A percentile compares a stretch with the other conserved stretches of the same genome.
phyloP scores from a whole-genome alignment of 1,139 yeast species.

The Yamadazyma jaroonii region DNA sequence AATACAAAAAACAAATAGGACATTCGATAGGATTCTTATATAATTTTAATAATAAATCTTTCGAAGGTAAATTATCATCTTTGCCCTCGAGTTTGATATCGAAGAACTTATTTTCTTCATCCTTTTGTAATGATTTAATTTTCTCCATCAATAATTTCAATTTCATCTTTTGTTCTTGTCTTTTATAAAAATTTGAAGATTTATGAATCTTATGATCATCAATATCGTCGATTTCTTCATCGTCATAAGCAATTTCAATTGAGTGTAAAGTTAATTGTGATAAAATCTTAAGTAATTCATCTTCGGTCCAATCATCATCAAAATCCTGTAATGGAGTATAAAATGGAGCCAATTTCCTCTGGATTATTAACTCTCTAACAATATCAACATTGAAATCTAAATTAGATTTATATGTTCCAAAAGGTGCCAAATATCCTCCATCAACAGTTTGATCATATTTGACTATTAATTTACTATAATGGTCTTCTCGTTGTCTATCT shows the following conservation, averaged over 20 bases:
- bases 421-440: slow-evolving; percentile 83
- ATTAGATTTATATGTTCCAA: slow-evolving; percentile 75
- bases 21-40: slow-evolving; percentile 76
- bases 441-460: slow-evolving; percentile 62
- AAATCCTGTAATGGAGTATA: slow-evolving; percentile 86
- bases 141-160: slow-evolving; percentile 48
- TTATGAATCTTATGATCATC: slow-evolving; percentile 58
- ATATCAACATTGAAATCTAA: slow-evolving; percentile 72
- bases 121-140: slow-evolving; percentile 50
- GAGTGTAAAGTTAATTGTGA: slow-evolving; percentile 58
- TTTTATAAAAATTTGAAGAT: slow-evolving; percentile 44
- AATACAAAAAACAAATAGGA: slow-evolving; percentile 89
- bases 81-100: slow-evolving; percentile 30
- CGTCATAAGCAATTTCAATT: slow-evolving; percentile 52
- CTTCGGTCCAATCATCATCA: slow-evolving; percentile 71
- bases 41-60: slow-evolving; percentile 36
- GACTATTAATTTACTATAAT: slow-evolving; percentile 56
- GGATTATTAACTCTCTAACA: slow-evolving; percentile 60
- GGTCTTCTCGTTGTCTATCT: slow-evolving; percentile 50
- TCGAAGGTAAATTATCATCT: slow-evolving; percentile 22
- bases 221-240: slow-evolving; percentile 54
- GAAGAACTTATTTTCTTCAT: slow-evolving; percentile 47
- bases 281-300: slow-evolving; percentile 60
- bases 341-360: slow-evolving; percentile 80
- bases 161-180: slow-evolving; percentile 53